phyloP scores from a whole-genome alignment of 2,329 filamentous ascomycete species.

The Rutstroemia sp. region DNA sequence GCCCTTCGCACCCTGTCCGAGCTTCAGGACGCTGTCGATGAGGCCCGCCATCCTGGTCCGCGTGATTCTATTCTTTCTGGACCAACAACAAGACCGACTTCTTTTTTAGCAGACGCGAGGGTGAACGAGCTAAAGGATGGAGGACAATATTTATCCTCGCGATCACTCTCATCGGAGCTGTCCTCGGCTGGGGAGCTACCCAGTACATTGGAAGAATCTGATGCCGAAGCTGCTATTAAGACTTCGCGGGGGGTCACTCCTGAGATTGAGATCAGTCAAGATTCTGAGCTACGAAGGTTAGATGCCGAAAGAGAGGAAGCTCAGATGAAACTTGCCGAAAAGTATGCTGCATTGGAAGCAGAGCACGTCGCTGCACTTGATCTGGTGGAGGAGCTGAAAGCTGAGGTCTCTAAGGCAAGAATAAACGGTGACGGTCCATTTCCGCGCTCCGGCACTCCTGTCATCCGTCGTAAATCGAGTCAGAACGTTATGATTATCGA shows the following conservation, averaged over 20 bases:
- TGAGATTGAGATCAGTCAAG: constrained; percentile 39
- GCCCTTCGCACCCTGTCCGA: constrained; percentile 75
- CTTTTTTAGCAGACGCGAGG: constrained; percentile 77
- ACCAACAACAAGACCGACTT: constrained; percentile 54
- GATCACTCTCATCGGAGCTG: constrained; percentile 88
- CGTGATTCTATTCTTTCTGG: constrained; percentile 50
- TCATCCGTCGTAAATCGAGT: constrained; percentile 88
- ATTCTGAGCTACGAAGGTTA: constrained; percentile 63
- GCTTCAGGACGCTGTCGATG: constrained; percentile 78
- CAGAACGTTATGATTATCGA: constrained; percentile 84
- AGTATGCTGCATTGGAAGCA: constrained; percentile 75
- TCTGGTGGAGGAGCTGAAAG: constrained; percentile 85
- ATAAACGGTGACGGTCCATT: constrained; percentile 39
- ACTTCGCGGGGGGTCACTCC: constrained; percentile 19
- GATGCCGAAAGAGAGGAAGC: constrained; percentile 71
- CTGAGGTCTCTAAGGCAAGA: constrained; percentile 73
- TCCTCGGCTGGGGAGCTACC: constrained; percentile 78
- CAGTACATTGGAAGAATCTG: constrained; percentile 54
- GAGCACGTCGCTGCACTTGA: constrained; percentile 76
- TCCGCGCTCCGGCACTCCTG: constrained; percentile 60
- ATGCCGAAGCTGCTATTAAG: constrained; percentile 45
- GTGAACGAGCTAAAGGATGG: constrained; percentile 63
- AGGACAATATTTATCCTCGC: constrained; percentile 68
- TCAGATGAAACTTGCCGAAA: constrained; percentile 64
- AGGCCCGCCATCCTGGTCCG: constrained; percentile 51